Evolutionary conservation across 148 eudicot species (phyloP).

Genomic region (Nepenthes gracilis): DNA sequence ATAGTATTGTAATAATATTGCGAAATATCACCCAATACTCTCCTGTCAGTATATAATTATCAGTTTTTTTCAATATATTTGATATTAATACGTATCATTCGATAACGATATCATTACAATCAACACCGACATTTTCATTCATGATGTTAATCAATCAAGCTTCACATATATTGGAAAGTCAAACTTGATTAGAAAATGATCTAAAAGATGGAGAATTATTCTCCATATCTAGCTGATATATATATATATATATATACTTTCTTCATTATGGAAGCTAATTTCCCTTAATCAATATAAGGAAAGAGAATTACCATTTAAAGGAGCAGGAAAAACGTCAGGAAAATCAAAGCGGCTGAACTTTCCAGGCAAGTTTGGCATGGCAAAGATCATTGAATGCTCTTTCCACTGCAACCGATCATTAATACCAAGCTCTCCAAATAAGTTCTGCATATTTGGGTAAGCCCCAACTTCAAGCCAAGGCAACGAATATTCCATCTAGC

Average conservation of each 20-base stretch:
- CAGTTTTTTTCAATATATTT: no score
- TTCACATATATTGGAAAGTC: no score
- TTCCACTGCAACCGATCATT: slow-evolving; percentile 97
- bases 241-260: neutral
- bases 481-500: slow-evolving; percentile 9
- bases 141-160: no score
- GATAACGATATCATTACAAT: no score
- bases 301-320: slow-evolving; percentile 54
- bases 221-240: no score
- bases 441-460: slow-evolving; percentile 95
- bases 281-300: neutral
- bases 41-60: no score
- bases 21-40: no score
- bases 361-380: slow-evolving; percentile 96
- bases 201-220: no score
- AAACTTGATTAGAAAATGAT: no score
- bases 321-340: slow-evolving; percentile 82
- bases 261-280: neutral
- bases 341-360: slow-evolving; percentile 98
- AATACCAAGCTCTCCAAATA: slow-evolving; percentile 93
- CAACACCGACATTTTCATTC: no score
- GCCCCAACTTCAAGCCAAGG: slow-evolving; percentile 71
- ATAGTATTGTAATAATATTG: no score
- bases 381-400: slow-evolving; percentile 98
- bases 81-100: no score